Base-by-base conservation (phyloP, 169 alveolate genomes). In the Eimeria sp. region DNA sequence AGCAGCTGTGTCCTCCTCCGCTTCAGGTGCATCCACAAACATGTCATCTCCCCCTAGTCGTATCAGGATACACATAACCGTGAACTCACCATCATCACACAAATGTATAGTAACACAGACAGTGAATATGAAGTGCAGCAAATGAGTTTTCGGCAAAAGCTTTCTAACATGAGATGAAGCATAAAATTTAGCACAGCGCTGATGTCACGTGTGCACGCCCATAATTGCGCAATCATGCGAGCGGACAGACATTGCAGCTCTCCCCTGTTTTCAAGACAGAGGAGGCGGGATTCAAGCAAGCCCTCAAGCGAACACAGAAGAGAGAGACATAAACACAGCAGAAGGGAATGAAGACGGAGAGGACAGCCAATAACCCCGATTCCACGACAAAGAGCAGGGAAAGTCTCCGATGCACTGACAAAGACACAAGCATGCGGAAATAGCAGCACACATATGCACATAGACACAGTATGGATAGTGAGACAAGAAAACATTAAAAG, bases 1-100 rank as follows among this genome's bases (percentile, higher is more conserved):
- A 16, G 93, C 93, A 43, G 27, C 82, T 30, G 80, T 7, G 16
- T 63, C 92, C 49, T 57, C 75, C 63, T 34, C 63, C 43, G 63
- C 93, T 43, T 61, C 82, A 14, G 25, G 45, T 27, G 80, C 93
- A 86, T 58, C 93, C 58, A 86, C 93, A 63, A 86, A 61, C 93
- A 86, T 86, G 80, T 86, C 93, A 16, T 86, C 93, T n/a, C 93
- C 65, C 14, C 82, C 93, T 86, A n/a, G 57, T 18, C 61, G 30
- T 63, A 76, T 20, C 87, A 45, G 5, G 10, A 13, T 25, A 70
- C 49, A 30, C 80, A 34, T 22, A 20, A 1, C 22, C 16, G 51
- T 25, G 27, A 10, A 11, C 22, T 27, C 49, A 10, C 7, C 11
- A 20, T 30, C n/a, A 4, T 70, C n/a, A 70, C 25, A 34, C 51